Conservation (phyloP, 495 filamentous ascomycete species). For the Ascodesmis nigricans region DNA sequence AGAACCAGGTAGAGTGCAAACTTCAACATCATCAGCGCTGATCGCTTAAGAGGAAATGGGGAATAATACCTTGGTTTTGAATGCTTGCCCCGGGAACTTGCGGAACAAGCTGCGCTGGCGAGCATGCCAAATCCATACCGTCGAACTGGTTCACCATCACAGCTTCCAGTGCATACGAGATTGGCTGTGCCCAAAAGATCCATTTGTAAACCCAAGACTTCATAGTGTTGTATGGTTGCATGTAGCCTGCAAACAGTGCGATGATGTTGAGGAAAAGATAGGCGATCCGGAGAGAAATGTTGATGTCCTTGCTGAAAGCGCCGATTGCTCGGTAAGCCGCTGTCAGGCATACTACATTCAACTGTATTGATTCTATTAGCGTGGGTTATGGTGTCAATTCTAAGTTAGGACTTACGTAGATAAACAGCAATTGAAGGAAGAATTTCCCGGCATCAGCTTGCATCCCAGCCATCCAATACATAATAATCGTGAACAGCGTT, state of each 20-base stretch:
- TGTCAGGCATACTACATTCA: slow-evolving; percentile 26
- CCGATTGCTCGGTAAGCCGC: slow-evolving; percentile 32
- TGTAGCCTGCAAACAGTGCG: slow-evolving; percentile 25
- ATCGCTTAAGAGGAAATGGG: not conserved
- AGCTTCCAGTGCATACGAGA: slow-evolving; percentile 24
- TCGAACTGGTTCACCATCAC: slow-evolving; percentile 28
- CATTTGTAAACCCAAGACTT: slow-evolving; percentile 24
- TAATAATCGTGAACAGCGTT: slow-evolving; percentile 37
- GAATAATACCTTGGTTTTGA: slow-evolving; percentile 19
- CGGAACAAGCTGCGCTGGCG: slow-evolving; percentile 16
- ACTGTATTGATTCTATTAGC: no score
- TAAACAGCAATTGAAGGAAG: slow-evolving; percentile 30
- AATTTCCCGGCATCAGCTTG: slow-evolving; percentile 28
- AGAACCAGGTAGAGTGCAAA: slow-evolving; percentile 38
- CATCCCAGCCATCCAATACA: slow-evolving; percentile 43
- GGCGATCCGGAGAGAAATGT: slow-evolving; percentile 34
- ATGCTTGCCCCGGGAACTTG: slow-evolving; percentile 13
- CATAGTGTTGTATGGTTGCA: slow-evolving; percentile 24
- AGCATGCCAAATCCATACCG: slow-evolving; percentile 16
- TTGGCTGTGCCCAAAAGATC: slow-evolving; percentile 25
- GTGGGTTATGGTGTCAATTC: slow-evolving; percentile 15
- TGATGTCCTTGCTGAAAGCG: slow-evolving; percentile 29
- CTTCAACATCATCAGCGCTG: slow-evolving; percentile 2
- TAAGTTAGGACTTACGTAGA: slow-evolving; percentile 23
- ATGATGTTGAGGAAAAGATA: slow-evolving; percentile 25